Percentiles rank a stretch among this genome's conserved stretches.
Conservation (phyloP, 805 yeast species). For the Wickerhamiella azyma region DNA sequence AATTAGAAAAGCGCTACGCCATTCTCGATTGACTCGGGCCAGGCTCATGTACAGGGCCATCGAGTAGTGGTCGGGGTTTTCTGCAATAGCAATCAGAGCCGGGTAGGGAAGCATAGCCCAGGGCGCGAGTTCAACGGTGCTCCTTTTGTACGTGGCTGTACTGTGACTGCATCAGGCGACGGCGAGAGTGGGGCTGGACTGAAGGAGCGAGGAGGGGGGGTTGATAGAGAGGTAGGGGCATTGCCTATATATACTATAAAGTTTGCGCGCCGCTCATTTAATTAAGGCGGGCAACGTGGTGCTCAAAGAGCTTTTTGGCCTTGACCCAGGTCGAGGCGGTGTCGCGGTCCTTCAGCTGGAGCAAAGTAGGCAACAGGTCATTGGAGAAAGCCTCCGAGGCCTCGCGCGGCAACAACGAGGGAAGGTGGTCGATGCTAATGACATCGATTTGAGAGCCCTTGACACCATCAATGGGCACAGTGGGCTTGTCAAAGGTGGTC, state of each 20-base stretch:
- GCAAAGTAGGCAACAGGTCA: conserved; percentile 80
- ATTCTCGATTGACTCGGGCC: not conserved
- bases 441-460: conserved; percentile 81
- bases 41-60: not conserved
- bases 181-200: too few species aligned
- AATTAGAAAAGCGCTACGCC: not conserved
- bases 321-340: conserved; percentile 83
- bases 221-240: not conserved
- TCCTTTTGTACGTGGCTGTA: too few species aligned
- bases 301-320: conserved; percentile 71
- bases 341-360: conserved; percentile 69
- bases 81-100: too few species aligned
- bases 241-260: not conserved
- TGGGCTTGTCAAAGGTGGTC: conserved; percentile 83
- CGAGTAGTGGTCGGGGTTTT: too few species aligned
- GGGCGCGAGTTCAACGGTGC: too few species aligned
- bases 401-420: conserved; percentile 91
- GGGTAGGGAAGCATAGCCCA: too few species aligned
- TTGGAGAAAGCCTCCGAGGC: conserved; percentile 82
- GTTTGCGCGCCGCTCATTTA: too few species aligned
- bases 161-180: too few species aligned
- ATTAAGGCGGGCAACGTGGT: conserved; percentile 62
- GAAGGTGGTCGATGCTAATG: conserved; percentile 90
- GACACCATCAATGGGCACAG: conserved; percentile 61
- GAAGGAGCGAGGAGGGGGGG: too few species aligned